Base-by-base conservation (phyloP, 179 eudicot genomes). In the Beta macrorhiza region DNA sequence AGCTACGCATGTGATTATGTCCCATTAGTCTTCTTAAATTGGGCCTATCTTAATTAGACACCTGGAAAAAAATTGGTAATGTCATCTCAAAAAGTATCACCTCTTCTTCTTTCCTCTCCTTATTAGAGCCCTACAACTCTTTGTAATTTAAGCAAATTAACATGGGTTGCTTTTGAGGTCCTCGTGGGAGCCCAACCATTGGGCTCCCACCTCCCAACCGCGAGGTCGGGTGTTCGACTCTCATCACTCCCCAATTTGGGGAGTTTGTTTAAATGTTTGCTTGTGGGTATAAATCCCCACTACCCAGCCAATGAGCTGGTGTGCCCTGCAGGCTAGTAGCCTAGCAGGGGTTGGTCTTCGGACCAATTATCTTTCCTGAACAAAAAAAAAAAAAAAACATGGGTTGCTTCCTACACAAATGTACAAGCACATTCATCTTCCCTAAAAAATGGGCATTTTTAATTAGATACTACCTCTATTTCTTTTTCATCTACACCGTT, bases 1-100 rank as follows among this genome's bases (percentile, higher is more conserved):
- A 86, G 85, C 87, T 81, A 85, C 85, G 87, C 97, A 92, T 92
- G 97, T 90, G 92, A 83, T 88, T 88, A 85, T 92, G 96, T 90
- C 89, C 80, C 88, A 87, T 84, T 58, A 65, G 49, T 86, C 85
- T 81, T 78, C 53, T 80, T 72, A 79, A 75, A 85, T 5, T 32
- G 76, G 67, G 67, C 80, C 88, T 86, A 84, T 72, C 79, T 80
- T 75, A 78, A 74, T 84, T 75, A 83, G 86, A 76, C 82, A 78
- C 78, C 52, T 75, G 51, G 12, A 37, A 75, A 16, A 44, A 80
- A 32, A 44, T 74, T 45, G 29, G 84, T 79, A 76, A 76, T 83
- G 90, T 86, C 90, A 78, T 87, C 82, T 87, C 87, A 79, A 47
- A 64, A 80, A 67, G 74, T 67, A 9, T 20, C 16, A 7, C 7